Evolutionary conservation across 1,284 basidiomycete species (phyloP), one percentile per base, ranked within the genome.

Genomic region (Ustilago curta): DNA sequence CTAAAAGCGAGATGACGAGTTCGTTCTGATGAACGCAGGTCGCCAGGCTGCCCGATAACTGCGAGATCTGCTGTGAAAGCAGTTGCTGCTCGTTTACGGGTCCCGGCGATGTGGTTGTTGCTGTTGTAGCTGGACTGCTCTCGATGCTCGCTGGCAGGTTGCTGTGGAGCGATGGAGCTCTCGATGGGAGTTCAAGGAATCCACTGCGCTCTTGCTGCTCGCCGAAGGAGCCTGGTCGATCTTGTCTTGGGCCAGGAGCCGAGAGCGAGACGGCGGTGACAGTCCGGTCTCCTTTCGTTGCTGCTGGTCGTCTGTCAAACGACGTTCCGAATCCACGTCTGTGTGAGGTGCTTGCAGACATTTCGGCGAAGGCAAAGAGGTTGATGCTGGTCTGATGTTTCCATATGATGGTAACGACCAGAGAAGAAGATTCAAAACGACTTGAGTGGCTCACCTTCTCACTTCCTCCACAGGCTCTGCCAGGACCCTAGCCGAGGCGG

Each of bases 11-110:
- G 25, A 47, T 47, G 44, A 47, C 23, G 12, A 47, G 44, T 14
- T 47, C 44, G 12, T 47, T 47, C 44, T 47, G 44, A 47, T 47
- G 44, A 8, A 47, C 44, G 16, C 44, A 47, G 44, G 44, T 23
- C 12, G 23, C 23, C 21, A 47, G 8, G 44, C 25, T 47, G 44
- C 44, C 44, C 11, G 44, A 47, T 16, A 47, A 21, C 12, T 47
- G 44, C 44, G 18, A 9, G 23, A 47, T 47, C 25, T 47, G 44
- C 4, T 27, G 44, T 23, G 44, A 47, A 47, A 47, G 44, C 44
- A 27, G 23, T 2, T 23, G 44, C 19, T 47, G 21, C 21, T 47
- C 23, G 29, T 47, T 27, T 27, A 23, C 8, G 8, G 12, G 23
- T 5, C 44, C 44, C 3, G 44, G 44, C 23, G 44, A 11, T 16